Base-by-base conservation (phyloP, 2,329 filamentous ascomycete species). In the Penicillium sp. region DNA sequence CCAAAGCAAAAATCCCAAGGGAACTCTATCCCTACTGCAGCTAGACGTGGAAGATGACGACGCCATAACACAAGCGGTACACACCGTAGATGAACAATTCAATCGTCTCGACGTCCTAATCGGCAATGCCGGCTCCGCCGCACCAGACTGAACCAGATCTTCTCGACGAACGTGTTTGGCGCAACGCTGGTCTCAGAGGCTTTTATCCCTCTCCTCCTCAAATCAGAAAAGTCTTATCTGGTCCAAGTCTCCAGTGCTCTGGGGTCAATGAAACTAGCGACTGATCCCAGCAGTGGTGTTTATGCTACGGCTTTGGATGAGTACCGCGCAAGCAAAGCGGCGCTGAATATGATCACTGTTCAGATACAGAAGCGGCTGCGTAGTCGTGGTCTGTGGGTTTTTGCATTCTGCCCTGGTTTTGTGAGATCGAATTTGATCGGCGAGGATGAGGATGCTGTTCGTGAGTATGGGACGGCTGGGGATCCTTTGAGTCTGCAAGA, bases 121-220 rank as follows among this genome's bases (percentile, higher is more conserved):
- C 10, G 59, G 52, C 26, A 64, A 62, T 32, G 61, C 60, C 3
- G 61, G 52, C 18, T 53, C 55, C 5, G 37, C 50, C 3, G 42
- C 55, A 18, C 57, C 7, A 47, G 50, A 24, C 8, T 62, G 10
- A 49, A 13, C n/a, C 42, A 48, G 16, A 58, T 60, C 6, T 63
- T 76, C 38, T 66, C 72, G n/a, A 72, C 68, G 8, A 75, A 76
- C 40, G 70, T 75, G 32, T 67, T 66, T 18, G 71, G 71, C 9
- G 64, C 71, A 1, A 62, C 65, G 1, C 32, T 75, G 4, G 49
- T 75, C 3, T 67, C 70, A 0, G 57, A 72, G 26, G 66, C 66
- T 1, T 61, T 75, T n/a, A 20, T 65, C 2, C 72, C 70, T 0
- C 64, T 76, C 0, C 60, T 77, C 7, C 60, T 67, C 7, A 65